Percentiles rank a stretch among this genome's conserved stretches.
Evolutionary conservation across 352 stramenopile species (phyloP).

Genomic region (Halophytophthora batemanensis): DNA sequence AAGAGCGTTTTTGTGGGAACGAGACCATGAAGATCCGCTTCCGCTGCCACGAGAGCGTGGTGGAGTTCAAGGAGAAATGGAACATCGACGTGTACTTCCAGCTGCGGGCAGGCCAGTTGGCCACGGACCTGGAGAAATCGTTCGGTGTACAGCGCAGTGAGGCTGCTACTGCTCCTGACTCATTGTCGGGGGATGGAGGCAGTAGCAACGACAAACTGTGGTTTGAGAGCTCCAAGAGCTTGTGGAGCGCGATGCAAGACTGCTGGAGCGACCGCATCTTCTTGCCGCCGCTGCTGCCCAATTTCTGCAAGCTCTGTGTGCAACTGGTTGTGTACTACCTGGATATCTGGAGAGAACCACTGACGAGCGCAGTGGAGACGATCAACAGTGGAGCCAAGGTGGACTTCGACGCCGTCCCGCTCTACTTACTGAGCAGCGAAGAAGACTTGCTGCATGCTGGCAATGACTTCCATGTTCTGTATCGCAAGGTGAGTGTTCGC

Average conservation of each 20-base stretch:
- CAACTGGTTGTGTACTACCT: slow-evolving; percentile 69
- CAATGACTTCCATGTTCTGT: slow-evolving; percentile 70
- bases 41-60: slow-evolving; percentile 59
- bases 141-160: slow-evolving; percentile 40
- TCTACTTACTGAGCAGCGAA: slow-evolving; percentile 45
- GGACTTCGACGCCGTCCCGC: slow-evolving; percentile 35
- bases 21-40: slow-evolving; percentile 64
- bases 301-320: slow-evolving; percentile 68
- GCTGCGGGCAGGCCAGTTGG: slow-evolving; percentile 56
- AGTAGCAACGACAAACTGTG: slow-evolving; percentile 17
- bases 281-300: slow-evolving; percentile 48
- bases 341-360: slow-evolving; percentile 46
- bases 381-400: slow-evolving; percentile 48
- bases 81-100: slow-evolving; percentile 89
- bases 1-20: slow-evolving; percentile 51
- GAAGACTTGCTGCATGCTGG: slow-evolving; percentile 71
- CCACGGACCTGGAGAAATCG: slow-evolving; percentile 43
- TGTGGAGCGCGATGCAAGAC: slow-evolving; percentile 48
- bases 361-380: slow-evolving; percentile 38
- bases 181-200: background rate
- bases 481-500: slow-evolving; percentile 47
- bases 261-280: slow-evolving; percentile 67
- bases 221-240: slow-evolving; percentile 47
- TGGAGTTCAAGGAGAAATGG: slow-evolving; percentile 86
- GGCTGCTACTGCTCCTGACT: slow-evolving; percentile 1